These are phyloP conservation scores for Cryptosporidium andersoni DNA, from an alignment of 169 alveolate species.

Conservation along the genomic window DNA sequence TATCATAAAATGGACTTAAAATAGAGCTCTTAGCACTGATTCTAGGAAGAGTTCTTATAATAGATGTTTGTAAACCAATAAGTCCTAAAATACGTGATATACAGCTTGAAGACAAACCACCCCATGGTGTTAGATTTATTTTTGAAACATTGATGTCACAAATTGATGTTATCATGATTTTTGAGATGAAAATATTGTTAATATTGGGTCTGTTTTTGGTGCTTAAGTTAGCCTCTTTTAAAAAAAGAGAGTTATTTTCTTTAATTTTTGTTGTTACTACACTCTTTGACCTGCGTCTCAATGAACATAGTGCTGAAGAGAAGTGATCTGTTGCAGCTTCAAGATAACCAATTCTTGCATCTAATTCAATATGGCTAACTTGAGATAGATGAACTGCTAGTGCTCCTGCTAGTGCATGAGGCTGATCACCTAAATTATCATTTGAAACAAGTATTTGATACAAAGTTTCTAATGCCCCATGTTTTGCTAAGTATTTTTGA, in stretches of 20 bases:
- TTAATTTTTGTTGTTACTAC: conserved; percentile 1
- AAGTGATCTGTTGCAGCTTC: conserved; percentile 47
- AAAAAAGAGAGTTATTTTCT: not conserved
- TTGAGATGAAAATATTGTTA: not conserved
- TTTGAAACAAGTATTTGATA: conserved; percentile 14
- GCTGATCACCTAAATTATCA: not conserved
- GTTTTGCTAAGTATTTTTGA: conserved; percentile 32
- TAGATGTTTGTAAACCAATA: conserved; percentile 14
- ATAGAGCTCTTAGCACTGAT: conserved; percentile 10
- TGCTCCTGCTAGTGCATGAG: conserved; percentile 56
- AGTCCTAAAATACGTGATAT: conserved; percentile 12
- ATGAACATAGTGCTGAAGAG: conserved; percentile 23
- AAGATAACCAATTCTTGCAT: conserved; percentile 46
- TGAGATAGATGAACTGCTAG: conserved; percentile 56
- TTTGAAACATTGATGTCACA: conserved; percentile 16
- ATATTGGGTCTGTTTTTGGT: not conserved
- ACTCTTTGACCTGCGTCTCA: conserved; percentile 16
- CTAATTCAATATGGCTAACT: conserved; percentile 16
- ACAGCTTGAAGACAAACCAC: conserved; percentile 22
- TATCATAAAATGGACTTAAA: conserved; percentile 40
- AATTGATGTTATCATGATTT: conserved; percentile 33
- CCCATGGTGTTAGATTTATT: conserved; percentile 51
- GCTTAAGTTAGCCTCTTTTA: too few species aligned
- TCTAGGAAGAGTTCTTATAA: not conserved
- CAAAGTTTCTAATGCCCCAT: conserved; percentile 57